Evolutionary conservation across 2,329 filamentous ascomycete genomes (phyloP).

Genomic region (Scleromitrula shiraiana): DNA sequence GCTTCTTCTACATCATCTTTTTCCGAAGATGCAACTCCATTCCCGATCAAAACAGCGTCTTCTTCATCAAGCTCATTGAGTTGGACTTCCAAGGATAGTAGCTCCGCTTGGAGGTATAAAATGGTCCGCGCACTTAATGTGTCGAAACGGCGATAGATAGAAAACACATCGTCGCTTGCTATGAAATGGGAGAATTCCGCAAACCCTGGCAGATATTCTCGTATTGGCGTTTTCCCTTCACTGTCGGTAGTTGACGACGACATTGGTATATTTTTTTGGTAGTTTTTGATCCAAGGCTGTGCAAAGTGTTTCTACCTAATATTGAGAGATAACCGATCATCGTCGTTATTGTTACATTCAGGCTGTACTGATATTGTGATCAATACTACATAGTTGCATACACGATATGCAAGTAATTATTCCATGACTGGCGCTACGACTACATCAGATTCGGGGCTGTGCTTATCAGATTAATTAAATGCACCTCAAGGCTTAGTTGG

Average conservation of each 20-base stretch:
- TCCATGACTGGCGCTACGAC: too few relatives aligned
- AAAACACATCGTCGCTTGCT: slow-evolving; percentile 6
- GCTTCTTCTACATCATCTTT: slow-evolving; percentile 4
- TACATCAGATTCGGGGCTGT: too few relatives aligned
- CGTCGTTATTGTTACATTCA: too few relatives aligned
- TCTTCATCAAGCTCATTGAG: not conserved
- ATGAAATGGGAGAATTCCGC: slow-evolving; percentile 7
- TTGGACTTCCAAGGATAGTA: slow-evolving; percentile 5
- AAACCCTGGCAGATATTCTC: slow-evolving; percentile 9
- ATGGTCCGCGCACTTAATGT: slow-evolving; percentile 8
- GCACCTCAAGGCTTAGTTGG: too few relatives aligned
- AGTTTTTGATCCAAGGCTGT: not conserved
- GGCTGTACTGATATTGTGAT: too few relatives aligned
- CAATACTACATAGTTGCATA: too few relatives aligned
- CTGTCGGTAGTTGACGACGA: not conserved
- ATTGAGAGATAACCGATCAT: too few relatives aligned
- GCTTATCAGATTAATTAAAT: too few relatives aligned
- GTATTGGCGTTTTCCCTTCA: not conserved
- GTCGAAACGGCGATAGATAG: not conserved
- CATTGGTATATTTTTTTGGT: too few relatives aligned
- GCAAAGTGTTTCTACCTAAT: not conserved
- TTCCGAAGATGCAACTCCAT: not conserved
- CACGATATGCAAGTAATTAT: too few relatives aligned
- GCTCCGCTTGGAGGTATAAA: slow-evolving; percentile 11
- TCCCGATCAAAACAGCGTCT: slow-evolving; percentile 3